Evolutionary conservation across 805 yeast genomes (phyloP), one percentile per base, ranked within the genome.

Genomic region (Saturnispora serradocipensis): DNA sequence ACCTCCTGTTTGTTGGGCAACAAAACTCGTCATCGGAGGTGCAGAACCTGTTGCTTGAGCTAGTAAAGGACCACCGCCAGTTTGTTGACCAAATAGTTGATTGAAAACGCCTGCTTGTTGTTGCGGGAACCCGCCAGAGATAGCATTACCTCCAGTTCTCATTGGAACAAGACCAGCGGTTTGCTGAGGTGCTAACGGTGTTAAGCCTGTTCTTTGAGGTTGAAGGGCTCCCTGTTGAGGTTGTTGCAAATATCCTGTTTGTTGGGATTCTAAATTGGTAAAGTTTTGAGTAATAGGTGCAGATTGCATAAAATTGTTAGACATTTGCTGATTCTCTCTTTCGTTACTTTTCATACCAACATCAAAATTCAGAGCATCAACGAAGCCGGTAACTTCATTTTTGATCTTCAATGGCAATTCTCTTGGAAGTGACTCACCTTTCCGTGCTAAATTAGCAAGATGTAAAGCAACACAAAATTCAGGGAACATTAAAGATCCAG

Each of bases 391-490:
- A 11, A 91, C 97, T 67, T 91, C 97, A 62, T 85, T 86, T 62
- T 74, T 73, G 70, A 88, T 80, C 55, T 77, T 81, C 20, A 77
- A 76, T 30, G 95, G 96, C 58, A 91, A 69, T 40, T 72, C 74
- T 43, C 72, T 72, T 3, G 98, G 97, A 54, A 90, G 72, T 8
- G 82, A 72, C 58, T 86, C 89, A 36, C 96, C 96, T 59, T 79
- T 81, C 58, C 87, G 73, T 0, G 84, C 85, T 61, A 80, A 68
- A 59, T 86, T 85, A 64, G 96, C 89, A 59, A 91, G 73, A 66
- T 89, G 91, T 74, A 91, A 81, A 16, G 96, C 89, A 57, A 91
- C 73, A 15, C 95, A 95, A 73, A 91, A 91, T 67, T 91, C 97
- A 2, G 98, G 98, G 64, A 90, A 91, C 59, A 91, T 69, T 54